Base-by-base conservation (phyloP, 2,329 filamentous ascomycete genomes). In the Aspergillus tanneri region DNA sequence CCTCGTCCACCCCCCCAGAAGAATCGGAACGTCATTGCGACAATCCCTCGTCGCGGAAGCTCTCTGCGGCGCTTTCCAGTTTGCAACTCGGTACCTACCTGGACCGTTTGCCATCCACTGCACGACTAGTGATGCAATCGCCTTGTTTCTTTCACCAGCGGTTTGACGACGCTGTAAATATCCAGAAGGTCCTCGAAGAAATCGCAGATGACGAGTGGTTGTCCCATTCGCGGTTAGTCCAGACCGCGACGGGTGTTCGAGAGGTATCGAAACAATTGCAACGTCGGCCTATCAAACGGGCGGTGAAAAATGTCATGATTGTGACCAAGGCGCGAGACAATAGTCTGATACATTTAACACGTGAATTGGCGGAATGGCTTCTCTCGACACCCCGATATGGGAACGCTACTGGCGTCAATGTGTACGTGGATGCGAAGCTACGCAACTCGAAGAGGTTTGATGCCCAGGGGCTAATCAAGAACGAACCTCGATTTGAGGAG, bases 261-360 rank as follows among this genome's bases (percentile, higher is more conserved):
- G 93, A 99, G 72, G 91, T 99, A 10, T 95, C 90, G 12, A 92
- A 95, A 71, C 93, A 97, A 72, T 79, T 99, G 49, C 92, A 96
- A 73, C 84, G 92, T 47, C 83, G 90, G 32, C 92, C 93, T 18
- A 90, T 97, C 70, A 93, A 88, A 72, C 86, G 91, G 57, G 91
- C 91, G 9, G 91, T 99, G 38, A 84, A 83, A 64, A 96, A 90
- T 67, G 83, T 99, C 63, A 97, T 99, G 93, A 96, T 99, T 63
- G 89, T 99, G 56, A 99, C 93, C 53, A 99, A 97, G 72, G 93
- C 93, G 18, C 84, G 93, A 54, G 93, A 99, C 73, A 97, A 99
- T 65, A 84, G 89, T 59, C 80, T 99, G 12, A 92, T 99, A 25
- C 82, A 87, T 58, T 77, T 96, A 58, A 99, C 93, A 2, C 82